Percentiles rank a stretch among this genome's conserved stretches.
Evolutionary conservation across 2,329 filamentous ascomycete genomes (phyloP).

Genomic region (Apiospora koreana): DNA sequence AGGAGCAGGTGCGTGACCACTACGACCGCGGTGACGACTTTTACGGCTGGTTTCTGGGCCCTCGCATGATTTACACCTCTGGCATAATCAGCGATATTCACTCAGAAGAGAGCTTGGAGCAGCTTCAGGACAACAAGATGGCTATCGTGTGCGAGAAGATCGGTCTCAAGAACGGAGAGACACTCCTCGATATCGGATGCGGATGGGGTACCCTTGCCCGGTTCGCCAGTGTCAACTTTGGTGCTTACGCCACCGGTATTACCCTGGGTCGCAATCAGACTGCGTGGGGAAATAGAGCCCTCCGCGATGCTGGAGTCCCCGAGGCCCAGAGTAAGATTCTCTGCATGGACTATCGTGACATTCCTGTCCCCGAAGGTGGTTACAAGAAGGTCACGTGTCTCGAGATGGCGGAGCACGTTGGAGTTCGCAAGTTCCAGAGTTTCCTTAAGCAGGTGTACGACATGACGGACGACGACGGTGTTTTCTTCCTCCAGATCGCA

Average conservation of each 20-base stretch:
- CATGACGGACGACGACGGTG: conserved; percentile 95
- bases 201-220: conserved; percentile 97
- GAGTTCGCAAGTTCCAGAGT: conserved; percentile 79
- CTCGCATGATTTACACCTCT: conserved; percentile 98
- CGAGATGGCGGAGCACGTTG: conserved; percentile 98
- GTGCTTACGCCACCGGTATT: conserved; percentile 81
- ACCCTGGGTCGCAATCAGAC: conserved; percentile 96
- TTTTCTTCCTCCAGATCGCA: conserved; percentile 94
- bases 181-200: conserved; percentile 90
- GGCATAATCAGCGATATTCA: conserved; percentile 88
- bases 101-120: conserved; percentile 86
- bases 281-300: conserved; percentile 90
- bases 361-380: conserved; percentile 72
- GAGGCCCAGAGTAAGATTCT: conserved; percentile 90
- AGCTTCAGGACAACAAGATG: conserved; percentile 98
- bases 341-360: conserved; percentile 97
- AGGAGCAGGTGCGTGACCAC: conserved; percentile 96
- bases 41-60: conserved; percentile 97
- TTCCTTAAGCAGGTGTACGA: conserved; percentile 89
- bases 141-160: conserved; percentile 96
- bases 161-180: conserved; percentile 76
- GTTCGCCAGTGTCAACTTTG: conserved; percentile 91
- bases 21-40: conserved; percentile 98
- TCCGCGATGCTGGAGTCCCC: conserved; percentile 77
- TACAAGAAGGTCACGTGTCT: conserved; percentile 97